phyloP scores from a whole-genome alignment of 441 rosid species.

The Corymbia citriodora region DNA sequence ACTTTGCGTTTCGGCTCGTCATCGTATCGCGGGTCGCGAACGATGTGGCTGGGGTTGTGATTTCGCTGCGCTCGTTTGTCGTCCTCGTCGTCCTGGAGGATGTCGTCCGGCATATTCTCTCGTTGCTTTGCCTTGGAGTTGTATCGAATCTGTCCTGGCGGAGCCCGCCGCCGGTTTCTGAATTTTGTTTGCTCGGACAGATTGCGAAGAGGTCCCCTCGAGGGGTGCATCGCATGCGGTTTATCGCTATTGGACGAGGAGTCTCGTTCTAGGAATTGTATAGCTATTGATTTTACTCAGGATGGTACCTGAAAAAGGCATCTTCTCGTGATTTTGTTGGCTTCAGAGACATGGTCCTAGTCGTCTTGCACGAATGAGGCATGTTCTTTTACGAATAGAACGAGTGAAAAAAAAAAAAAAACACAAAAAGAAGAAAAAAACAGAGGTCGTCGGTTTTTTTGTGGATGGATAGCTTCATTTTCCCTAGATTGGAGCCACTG shows the following conservation, averaged over 20 bases:
- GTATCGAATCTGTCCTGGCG: not conserved
- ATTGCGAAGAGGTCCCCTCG: not conserved
- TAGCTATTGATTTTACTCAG: not conserved
- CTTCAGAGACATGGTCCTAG: not conserved
- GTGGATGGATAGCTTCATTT: not conserved
- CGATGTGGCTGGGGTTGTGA: not conserved
- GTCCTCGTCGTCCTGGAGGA: not conserved
- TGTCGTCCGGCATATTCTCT: not conserved
- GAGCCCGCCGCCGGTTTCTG: not conserved
- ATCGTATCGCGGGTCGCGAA: not conserved
- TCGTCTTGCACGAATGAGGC: not conserved
- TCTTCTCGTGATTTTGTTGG: not conserved
- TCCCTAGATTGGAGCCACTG: not conserved
- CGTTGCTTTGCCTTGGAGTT: not conserved
- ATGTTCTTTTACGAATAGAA: not conserved
- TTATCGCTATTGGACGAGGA: not conserved
- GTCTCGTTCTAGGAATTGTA: not conserved
- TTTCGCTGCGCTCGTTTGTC: not conserved
- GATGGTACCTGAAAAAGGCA: not conserved
- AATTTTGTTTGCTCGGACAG: not conserved
- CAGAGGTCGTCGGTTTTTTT: not conserved
- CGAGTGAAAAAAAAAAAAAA: not conserved
- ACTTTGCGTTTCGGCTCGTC: not conserved
- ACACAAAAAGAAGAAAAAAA: too few relatives aligned
- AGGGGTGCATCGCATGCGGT: not conserved